Evolutionary conservation across 768 basidiomycete species (phyloP).

Genomic region (Tephrocybe sp.): DNA sequence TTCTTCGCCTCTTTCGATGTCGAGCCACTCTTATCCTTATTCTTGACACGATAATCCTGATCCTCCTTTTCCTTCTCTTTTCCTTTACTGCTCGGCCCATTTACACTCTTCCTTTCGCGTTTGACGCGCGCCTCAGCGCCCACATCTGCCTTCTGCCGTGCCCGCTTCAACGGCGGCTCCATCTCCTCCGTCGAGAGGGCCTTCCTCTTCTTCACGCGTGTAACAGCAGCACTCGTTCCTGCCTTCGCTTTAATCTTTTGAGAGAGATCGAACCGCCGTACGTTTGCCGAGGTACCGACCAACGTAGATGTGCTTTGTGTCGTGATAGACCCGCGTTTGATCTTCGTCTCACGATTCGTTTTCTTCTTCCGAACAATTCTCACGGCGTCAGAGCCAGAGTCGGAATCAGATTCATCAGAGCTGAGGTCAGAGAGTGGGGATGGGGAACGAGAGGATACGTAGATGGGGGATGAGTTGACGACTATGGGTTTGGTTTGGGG

Average conservation of each 20-base stretch:
- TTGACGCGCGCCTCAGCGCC: background rate
- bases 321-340: background rate
- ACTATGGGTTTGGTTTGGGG: background rate
- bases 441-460: slow-evolving; percentile 15
- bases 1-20: slow-evolving; percentile 6
- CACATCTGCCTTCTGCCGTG: slow-evolving; percentile 14
- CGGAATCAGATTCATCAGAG: slow-evolving; percentile 8
- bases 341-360: background rate
- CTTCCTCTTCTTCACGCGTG: slow-evolving; percentile 34
- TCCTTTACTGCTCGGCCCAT: slow-evolving; percentile 8
- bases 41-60: background rate
- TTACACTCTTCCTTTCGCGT: background rate
- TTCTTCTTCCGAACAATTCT: slow-evolving; percentile 15
- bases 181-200: slow-evolving; percentile 12
- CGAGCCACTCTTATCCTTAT: slow-evolving; percentile 12
- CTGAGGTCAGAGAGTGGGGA: slow-evolving; percentile 15
- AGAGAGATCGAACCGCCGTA: slow-evolving; percentile 6
- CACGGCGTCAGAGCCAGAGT: slow-evolving; percentile 2
- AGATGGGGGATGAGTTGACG: slow-evolving; percentile 10
- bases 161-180: slow-evolving; percentile 34
- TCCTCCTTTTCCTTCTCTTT: slow-evolving; percentile 12
- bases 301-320: background rate
- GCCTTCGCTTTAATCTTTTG: slow-evolving; percentile 15
- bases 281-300: background rate
- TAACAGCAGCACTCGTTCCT: slow-evolving; percentile 26